Percentiles rank a stretch among this genome's conserved stretches.
Evolutionary conservation across 164 flowering plant genomes (phyloP).

Genomic region (Chimonanthus salicifolius): DNA sequence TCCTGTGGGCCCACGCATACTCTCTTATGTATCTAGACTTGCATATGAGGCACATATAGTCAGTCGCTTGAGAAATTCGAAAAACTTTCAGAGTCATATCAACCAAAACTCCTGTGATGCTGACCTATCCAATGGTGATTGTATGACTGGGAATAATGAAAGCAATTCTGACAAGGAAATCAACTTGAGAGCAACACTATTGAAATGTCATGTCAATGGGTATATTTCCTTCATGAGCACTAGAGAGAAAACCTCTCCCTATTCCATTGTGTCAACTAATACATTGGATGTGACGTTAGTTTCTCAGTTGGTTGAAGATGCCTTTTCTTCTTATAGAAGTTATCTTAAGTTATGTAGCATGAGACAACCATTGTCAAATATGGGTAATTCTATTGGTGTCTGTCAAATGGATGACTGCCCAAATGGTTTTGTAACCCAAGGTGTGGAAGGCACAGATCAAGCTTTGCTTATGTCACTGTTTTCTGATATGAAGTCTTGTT

Average conservation of each 20-base stretch:
- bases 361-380: background rate
- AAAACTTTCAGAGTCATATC: background rate
- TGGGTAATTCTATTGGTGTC: background rate
- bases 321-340: slow-evolving; percentile 34
- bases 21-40: slow-evolving; percentile 43
- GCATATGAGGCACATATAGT: slow-evolving; percentile 31
- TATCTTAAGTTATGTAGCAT: slow-evolving; percentile 13
- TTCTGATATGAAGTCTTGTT: slow-evolving; percentile 31
- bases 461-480: slow-evolving; percentile 23
- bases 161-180: slow-evolving; percentile 4
- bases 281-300: slow-evolving; percentile 16
- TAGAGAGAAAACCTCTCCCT: slow-evolving; percentile 9
- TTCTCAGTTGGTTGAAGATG: slow-evolving; percentile 24
- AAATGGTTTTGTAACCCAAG: background rate
- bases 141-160: background rate
- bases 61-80: slow-evolving; percentile 5
- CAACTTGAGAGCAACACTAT: slow-evolving; percentile 18
- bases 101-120: background rate
- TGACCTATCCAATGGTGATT: background rate
- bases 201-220: slow-evolving; percentile 30
- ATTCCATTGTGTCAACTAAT: slow-evolving; percentile 12
- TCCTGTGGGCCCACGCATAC: slow-evolving; percentile 37
- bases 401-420: background rate
- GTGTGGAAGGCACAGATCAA: slow-evolving; percentile 12
- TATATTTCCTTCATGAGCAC: slow-evolving; percentile 23